phyloP scores from a whole-genome alignment of 768 basidiomycete genomes.

The Sistotremastrum niveocremeum region DNA sequence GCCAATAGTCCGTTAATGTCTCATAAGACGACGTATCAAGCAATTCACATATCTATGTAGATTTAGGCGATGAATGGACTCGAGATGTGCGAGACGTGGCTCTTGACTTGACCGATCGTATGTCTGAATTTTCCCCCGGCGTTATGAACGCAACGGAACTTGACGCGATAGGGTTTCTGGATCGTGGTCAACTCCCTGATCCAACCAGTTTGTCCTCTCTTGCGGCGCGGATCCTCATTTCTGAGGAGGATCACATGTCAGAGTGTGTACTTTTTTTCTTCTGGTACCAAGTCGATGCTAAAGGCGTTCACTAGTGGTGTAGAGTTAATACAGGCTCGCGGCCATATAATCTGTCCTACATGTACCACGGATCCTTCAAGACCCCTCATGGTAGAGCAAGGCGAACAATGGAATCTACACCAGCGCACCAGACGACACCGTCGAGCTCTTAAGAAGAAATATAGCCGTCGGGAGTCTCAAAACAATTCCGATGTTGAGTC shows the following conservation, averaged over 20 bases:
- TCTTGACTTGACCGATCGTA: background rate
- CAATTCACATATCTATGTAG: constrained; percentile 17
- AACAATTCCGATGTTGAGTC: too few relatives aligned
- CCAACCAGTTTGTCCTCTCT: constrained; percentile 40
- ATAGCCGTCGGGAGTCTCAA: too few relatives aligned
- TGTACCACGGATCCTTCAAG: constrained; percentile 45
- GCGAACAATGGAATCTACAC: constrained; percentile 42
- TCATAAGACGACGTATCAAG: too few relatives aligned
- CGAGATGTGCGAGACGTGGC: constrained; percentile 40
- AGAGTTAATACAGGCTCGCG: constrained; percentile 38
- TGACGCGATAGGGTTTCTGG: constrained; percentile 41
- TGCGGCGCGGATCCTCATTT: constrained; percentile 38
- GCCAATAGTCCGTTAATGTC: too few relatives aligned
- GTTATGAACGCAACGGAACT: background rate
- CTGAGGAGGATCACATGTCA: background rate
- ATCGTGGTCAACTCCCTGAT: constrained; percentile 34
- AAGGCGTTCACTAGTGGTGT: constrained; percentile 32
- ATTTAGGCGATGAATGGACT: constrained; percentile 45
- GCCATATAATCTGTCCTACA: constrained; percentile 41
- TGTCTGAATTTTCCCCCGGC: too few relatives aligned
- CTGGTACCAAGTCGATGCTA: constrained; percentile 4
- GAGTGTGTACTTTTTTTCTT: background rate
- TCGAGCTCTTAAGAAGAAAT: constrained; percentile 23
- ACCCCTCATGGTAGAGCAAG: constrained; percentile 53
- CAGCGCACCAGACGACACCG: constrained; percentile 41